phyloP scores from a whole-genome alignment of 108 stramenopile genomes.

The Bacterosira constricta region DNA sequence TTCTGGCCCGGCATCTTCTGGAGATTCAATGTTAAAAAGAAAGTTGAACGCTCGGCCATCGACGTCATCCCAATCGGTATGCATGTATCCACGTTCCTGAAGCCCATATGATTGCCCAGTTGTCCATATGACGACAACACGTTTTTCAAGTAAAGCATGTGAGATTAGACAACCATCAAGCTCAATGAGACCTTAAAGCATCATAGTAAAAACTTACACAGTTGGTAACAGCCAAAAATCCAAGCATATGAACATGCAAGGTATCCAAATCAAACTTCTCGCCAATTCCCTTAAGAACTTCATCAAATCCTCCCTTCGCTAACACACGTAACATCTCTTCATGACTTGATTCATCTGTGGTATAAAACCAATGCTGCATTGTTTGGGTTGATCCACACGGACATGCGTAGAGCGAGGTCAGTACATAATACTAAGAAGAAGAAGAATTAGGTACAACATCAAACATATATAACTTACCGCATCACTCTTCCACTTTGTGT shows the following conservation, averaged over 20 bases:
- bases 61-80: conserved; percentile 62
- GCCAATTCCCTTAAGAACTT: conserved; percentile 58
- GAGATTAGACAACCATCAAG: no score
- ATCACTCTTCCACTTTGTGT: conserved; percentile 61
- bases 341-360: conserved; percentile 56
- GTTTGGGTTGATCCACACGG: no score
- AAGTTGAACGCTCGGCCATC: conserved; percentile 68
- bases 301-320: conserved; percentile 69
- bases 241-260: conserved; percentile 58
- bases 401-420: no score
- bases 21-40: conserved; percentile 55
- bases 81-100: conserved; percentile 46
- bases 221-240: conserved; percentile 63
- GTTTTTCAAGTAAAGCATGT: no score
- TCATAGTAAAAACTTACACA: no score
- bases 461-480: no score
- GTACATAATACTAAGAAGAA: no score
- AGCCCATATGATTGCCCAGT: no score
- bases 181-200: no score
- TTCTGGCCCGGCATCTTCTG: conserved; percentile 63
- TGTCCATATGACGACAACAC: no score
- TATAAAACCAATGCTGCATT: no score
- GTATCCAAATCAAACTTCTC: conserved; percentile 55
- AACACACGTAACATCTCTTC: conserved; percentile 52
- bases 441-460: no score